Evolutionary conservation across 441 rosid genomes (phyloP).

Genomic region (Viola pubescens): DNA sequence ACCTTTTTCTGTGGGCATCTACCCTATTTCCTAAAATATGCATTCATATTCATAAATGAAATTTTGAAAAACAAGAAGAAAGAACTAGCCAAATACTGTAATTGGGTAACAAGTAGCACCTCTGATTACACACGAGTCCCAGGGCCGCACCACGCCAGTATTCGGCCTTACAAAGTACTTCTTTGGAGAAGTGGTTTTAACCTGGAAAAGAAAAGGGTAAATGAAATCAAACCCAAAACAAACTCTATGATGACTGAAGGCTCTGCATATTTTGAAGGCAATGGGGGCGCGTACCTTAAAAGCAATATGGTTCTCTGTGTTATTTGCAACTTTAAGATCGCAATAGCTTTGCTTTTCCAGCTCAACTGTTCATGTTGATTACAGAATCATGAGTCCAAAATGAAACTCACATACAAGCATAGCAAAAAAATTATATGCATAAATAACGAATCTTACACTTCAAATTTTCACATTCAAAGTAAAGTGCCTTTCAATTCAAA

Average conservation of each 20-base stretch:
- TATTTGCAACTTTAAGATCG: constrained; percentile 85
- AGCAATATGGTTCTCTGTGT: constrained; percentile 82
- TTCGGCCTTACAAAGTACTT: constrained; percentile 98
- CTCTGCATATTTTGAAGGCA: neutral
- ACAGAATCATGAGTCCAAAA: constrained; percentile 18
- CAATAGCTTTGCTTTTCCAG: constrained; percentile 75
- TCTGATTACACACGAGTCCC: constrained; percentile 83
- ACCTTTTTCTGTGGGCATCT: neutral
- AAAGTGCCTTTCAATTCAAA: too few relatives aligned
- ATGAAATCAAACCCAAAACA: neutral
- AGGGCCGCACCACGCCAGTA: constrained; percentile 83
- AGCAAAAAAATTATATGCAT: neutral
- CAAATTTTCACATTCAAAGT: neutral
- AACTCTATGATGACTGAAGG: constrained; percentile 3
- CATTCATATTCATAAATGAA: neutral
- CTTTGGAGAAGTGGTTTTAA: constrained; percentile 96
- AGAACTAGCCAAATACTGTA: constrained; percentile 13
- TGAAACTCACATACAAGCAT: neutral
- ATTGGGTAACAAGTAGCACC: constrained; percentile 32
- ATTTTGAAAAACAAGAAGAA: neutral
- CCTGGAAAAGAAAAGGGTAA: constrained; percentile 32
- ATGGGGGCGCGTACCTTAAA: constrained; percentile 53
- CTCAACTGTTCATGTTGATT: constrained; percentile 57
- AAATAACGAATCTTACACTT: constrained; percentile 2
- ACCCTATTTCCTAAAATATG: neutral